These are phyloP conservation scores for Trichoderma reesei DNA, from an alignment of 495 filamentous ascomycete species.

Conservation along the genomic window DNA sequence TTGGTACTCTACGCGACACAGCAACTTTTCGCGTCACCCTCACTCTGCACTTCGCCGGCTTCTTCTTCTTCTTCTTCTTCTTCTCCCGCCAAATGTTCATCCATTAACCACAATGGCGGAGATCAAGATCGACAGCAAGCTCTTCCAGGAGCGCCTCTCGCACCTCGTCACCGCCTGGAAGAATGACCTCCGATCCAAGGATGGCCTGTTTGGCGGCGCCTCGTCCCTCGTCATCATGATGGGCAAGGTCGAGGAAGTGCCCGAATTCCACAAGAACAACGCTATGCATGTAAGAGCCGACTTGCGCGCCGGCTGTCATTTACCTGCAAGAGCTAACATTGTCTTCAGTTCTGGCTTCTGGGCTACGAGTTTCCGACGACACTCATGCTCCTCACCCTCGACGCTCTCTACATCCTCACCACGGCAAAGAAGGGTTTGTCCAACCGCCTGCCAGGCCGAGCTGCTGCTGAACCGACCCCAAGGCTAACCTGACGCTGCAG, in stretches of 20 bases:
- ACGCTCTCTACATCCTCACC: slow-evolving; percentile 80
- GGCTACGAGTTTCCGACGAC: slow-evolving; percentile 98
- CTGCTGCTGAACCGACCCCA: slow-evolving; percentile 18
- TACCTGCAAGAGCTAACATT: not conserved
- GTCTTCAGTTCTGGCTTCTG: slow-evolving; percentile 82
- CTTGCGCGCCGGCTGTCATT: not conserved
- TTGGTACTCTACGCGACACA: not conserved
- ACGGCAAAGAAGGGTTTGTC: slow-evolving; percentile 87
- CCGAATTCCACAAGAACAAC: slow-evolving; percentile 84
- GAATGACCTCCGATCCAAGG: slow-evolving; percentile 74
- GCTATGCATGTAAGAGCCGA: slow-evolving; percentile 71
- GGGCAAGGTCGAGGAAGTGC: slow-evolving; percentile 85
- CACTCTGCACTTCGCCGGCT: not conserved
- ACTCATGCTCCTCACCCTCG: slow-evolving; percentile 80
- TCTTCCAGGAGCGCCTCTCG: slow-evolving; percentile 85
- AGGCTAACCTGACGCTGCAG: slow-evolving; percentile 31
- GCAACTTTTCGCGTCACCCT: not conserved
- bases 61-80: not conserved
- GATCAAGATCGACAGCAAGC: slow-evolving; percentile 81
- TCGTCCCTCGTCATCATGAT: slow-evolving; percentile 80
- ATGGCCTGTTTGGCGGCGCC: slow-evolving; percentile 73
- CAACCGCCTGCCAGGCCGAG: not conserved
- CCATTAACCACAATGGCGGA: slow-evolving; percentile 39
- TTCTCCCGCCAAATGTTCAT: slow-evolving; percentile 2
- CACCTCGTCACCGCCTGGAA: slow-evolving; percentile 88